Base-by-base conservation (phyloP, 1,284 basidiomycete genomes). In the Cutaneotrichosporon sp. region DNA sequence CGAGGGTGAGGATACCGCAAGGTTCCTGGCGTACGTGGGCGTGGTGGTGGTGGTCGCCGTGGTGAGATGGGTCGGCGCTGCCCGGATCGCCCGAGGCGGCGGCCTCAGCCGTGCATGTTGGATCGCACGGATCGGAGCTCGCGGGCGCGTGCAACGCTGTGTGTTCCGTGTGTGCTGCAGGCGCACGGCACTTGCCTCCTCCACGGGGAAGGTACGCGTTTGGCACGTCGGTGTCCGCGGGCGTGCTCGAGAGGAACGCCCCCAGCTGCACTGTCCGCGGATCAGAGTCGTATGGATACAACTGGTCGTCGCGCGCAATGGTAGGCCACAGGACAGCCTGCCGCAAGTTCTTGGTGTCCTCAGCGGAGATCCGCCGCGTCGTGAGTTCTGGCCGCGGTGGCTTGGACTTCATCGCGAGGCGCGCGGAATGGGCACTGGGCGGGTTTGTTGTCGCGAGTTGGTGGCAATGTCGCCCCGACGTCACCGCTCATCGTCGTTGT, bases 241-340 rank as follows among this genome's bases (percentile, higher is more conserved):
- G 22, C 18, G 17, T 30, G 34, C 12, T 1, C 17, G 8, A 3
- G 20, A 57, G 45, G 47, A 63, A 67, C 14, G 58, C 58, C 18
- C 66, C 66, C 15, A 62, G 40, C 30, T 68, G 66, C 4, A 59
- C 42, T 1, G 64, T 62, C 3, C 30, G 46, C 9, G 46, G 35
- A 3, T 26, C 23, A n/a, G 41, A 30, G 41, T 68, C 66, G 54
- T 58, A 63, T 0, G 53, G 47, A 7, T 51, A 49, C 12, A 62
- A 47, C 40, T 68, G 66, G 3, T 36, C 18, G 4, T 41, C 51
- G 4, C 55, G 23, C 1, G 58, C 46, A 8, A 66, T 51, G 3
- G 52, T 50, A 1, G 67, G 65, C 67, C 65, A 68, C 33, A 68
- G 56, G 15, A 64, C 60, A 1, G 42, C 20, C 22, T 65, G 60